Percentiles rank a stretch among this genome's conserved stretches.
These are phyloP conservation scores for Sphagnum magellanicum DNA, from an alignment of 228 moss, liverwort and hornwort species.

Conservation along the genomic window DNA sequence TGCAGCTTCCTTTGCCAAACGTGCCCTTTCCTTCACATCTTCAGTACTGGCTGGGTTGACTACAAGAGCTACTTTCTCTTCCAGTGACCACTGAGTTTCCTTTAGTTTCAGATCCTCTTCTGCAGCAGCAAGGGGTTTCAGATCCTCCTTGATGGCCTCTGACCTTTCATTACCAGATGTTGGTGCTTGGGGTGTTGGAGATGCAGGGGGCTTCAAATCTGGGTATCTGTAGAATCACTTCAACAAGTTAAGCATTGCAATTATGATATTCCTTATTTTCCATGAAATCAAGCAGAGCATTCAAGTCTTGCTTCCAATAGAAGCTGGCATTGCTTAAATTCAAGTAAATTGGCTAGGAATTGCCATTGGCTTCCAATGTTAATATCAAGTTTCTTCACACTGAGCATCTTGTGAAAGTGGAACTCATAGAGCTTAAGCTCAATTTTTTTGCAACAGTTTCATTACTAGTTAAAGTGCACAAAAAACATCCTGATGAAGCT, in stretches of 20 bases:
- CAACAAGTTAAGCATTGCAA: too few species aligned
- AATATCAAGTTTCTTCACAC: too few species aligned
- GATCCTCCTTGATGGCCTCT: not conserved
- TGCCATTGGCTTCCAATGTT: too few species aligned
- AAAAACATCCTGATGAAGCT: not conserved
- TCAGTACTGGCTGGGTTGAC: not conserved
- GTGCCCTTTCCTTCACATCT: conserved; percentile 1
- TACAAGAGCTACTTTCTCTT: conserved; percentile 1
- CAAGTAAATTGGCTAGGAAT: too few species aligned
- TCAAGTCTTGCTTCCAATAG: too few species aligned
- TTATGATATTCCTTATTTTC: too few species aligned
- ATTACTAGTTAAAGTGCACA: not conserved
- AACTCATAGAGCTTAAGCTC: too few species aligned
- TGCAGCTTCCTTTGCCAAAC: conserved; percentile 10
- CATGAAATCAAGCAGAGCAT: too few species aligned
- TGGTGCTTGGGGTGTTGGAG: conserved; percentile 19
- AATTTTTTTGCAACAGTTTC: not conserved
- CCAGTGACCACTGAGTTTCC: conserved; percentile 10
- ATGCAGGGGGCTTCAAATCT: conserved; percentile 27
- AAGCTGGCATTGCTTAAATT: too few species aligned
- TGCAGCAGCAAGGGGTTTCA: conserved; percentile 2
- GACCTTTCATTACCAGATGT: not conserved
- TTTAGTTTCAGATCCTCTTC: not conserved
- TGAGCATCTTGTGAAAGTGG: too few species aligned
- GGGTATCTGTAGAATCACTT: conserved; percentile 22